Conservation (phyloP, 225 moss, liverwort and hornwort species). For the Lunularia cruciata region DNA sequence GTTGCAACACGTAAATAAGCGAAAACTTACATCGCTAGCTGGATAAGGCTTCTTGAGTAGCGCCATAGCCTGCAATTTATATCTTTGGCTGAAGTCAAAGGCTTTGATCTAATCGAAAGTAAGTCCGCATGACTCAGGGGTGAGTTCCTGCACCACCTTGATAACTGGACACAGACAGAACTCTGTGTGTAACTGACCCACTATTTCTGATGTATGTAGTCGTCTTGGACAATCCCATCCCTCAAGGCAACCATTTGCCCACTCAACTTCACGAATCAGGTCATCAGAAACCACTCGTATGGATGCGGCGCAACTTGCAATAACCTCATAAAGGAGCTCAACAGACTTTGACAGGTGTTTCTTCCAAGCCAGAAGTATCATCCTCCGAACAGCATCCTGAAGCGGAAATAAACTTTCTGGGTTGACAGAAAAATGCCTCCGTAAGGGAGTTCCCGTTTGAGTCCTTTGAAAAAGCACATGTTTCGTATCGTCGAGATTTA, state of each 20-base stretch:
- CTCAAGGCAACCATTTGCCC: constrained; percentile 3
- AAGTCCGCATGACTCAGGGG: background rate
- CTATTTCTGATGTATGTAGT: background rate
- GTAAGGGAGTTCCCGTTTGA: background rate
- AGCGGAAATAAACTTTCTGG: constrained; percentile 4
- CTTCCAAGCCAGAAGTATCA: constrained; percentile 11
- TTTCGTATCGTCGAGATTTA: no score
- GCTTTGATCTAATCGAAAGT: background rate
- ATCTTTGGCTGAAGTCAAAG: background rate
- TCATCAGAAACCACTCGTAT: constrained; percentile 8
- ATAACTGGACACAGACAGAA: constrained; percentile 11
- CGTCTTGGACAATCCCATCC: background rate
- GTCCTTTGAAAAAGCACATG: background rate
- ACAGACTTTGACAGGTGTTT: background rate
- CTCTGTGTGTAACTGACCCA: background rate
- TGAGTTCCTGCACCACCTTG: constrained; percentile 7
- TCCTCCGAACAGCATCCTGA: background rate
- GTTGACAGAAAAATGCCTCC: background rate
- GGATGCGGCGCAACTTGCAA: constrained; percentile 20
- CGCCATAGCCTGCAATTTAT: background rate
- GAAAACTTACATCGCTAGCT: no score
- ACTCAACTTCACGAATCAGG: background rate
- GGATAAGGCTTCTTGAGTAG: background rate
- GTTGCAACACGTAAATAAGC: background rate
- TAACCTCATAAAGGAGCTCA: constrained; percentile 15